Conservation (phyloP, 2,329 filamentous ascomycete species). For the Exophiala xenobiotica region DNA sequence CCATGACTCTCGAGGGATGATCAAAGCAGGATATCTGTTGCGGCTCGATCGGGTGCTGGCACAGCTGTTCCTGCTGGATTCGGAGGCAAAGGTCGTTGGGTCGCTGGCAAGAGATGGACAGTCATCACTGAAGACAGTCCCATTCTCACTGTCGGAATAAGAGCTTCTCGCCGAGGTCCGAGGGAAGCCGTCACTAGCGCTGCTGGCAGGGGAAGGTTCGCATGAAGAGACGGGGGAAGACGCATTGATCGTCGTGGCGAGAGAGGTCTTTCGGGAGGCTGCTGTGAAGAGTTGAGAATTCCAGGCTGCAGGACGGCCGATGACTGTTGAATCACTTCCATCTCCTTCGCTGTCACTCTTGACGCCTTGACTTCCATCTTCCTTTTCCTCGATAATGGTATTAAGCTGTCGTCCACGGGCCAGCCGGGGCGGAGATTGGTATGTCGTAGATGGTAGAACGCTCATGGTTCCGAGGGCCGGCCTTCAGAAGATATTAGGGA, state of each 20-base stretch:
- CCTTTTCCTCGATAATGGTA: constrained; percentile 62
- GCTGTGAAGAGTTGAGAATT: constrained; percentile 31
- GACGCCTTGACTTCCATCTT: constrained; percentile 31
- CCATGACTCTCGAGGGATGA: constrained; percentile 60
- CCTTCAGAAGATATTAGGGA: constrained; percentile 15
- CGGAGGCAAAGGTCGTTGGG: constrained; percentile 50
- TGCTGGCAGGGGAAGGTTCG: constrained; percentile 58
- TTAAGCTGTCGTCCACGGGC: constrained; percentile 59
- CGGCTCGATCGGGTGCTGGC: constrained; percentile 41
- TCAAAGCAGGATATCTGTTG: constrained; percentile 57
- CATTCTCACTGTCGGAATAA: constrained; percentile 82
- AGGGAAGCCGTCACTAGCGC: constrained; percentile 62
- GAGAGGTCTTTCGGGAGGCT: constrained; percentile 21
- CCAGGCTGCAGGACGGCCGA: constrained; percentile 34
- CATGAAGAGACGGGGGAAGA: constrained; percentile 35
- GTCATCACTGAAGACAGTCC: constrained; percentile 55
- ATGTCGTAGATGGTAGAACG: constrained; percentile 51
- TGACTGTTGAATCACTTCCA: constrained; percentile 38
- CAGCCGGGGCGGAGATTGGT: constrained; percentile 57
- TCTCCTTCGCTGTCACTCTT: constrained; percentile 39
- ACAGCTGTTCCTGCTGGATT: constrained; percentile 37
- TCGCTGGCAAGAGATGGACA: constrained; percentile 47
- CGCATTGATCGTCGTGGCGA: constrained; percentile 18
- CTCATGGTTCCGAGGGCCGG: constrained; percentile 28
- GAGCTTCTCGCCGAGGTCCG: constrained; percentile 77